phyloP scores from a whole-genome alignment of 192 early-diverging fungal species.

The Linnemannia schmuckeri region DNA sequence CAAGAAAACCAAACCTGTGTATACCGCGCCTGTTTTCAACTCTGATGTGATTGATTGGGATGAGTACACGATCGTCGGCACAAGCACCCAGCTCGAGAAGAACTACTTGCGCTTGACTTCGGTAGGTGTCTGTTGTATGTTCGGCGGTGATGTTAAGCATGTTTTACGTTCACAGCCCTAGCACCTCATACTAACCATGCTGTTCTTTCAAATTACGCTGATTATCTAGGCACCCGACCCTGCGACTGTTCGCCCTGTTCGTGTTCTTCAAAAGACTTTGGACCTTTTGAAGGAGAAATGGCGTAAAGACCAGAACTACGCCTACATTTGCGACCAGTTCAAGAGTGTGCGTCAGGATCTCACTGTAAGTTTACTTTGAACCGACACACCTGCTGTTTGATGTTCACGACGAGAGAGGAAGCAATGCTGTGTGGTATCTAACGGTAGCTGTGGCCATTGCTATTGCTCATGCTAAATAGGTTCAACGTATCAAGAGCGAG shows the following conservation, averaged over 20 bases:
- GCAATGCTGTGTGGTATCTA: not conserved
- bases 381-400: not conserved
- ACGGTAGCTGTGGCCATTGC: not conserved
- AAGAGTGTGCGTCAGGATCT: slow-evolving; percentile 97
- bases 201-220: slow-evolving; percentile 5
- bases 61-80: slow-evolving; percentile 90
- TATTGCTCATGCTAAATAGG: slow-evolving; percentile 44
- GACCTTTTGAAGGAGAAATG: slow-evolving; percentile 85
- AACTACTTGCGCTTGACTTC: slow-evolving; percentile 93
- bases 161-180: not conserved
- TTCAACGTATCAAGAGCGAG: slow-evolving; percentile 92
- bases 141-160: not conserved
- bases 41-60: slow-evolving; percentile 85
- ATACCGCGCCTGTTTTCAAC: slow-evolving; percentile 50
- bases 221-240: slow-evolving; percentile 87
- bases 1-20: slow-evolving; percentile 23
- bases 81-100: slow-evolving; percentile 89
- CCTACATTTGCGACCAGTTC: slow-evolving; percentile 97
- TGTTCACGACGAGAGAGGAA: not conserved
- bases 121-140: slow-evolving; percentile 55
- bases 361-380: slow-evolving; percentile 69
- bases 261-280: slow-evolving; percentile 80
- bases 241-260: slow-evolving; percentile 90
- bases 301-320: slow-evolving; percentile 89
- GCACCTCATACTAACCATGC: slow-evolving; percentile 8